Base-by-base conservation (phyloP, 306 rosid species). In the Castanospermum australe region DNA sequence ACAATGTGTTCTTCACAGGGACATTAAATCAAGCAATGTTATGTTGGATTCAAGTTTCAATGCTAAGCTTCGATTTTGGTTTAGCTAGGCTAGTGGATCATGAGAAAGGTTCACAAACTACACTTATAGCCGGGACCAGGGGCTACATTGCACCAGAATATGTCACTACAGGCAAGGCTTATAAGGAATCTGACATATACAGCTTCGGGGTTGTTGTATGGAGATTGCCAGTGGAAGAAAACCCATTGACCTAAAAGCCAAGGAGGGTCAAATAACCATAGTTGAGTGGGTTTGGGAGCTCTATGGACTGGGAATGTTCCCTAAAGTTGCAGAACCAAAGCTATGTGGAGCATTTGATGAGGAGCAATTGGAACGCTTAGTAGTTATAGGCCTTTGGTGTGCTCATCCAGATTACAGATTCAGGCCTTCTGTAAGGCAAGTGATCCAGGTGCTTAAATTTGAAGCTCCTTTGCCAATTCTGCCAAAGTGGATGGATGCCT, bases 151-250 rank as follows among this genome's bases (percentile, higher is more conserved):
- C 81, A 8, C 78, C 81, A 1, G 78, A 82, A 32, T 82, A 50
- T 41, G 20, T 48, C 32, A 48, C 3, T 8, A 48, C 42, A 0
- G 50, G 73, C 3, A 82, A 69, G 60, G 77, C 85, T 4, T 41
- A 36, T 0, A 65, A 73, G 35, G 62, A 68, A 10, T 39, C 80
- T 3, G 76, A 73, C 75, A 36, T 81, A 11, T 81, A 35, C 24
- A 81, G 84, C 14, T 81, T 72, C 9, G 75, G 75, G 2, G 59
- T 72, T 11, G 80, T 81, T 1, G 0, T 65, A 5, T 82, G n/a
- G 85, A 82, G 45, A 69, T 76, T 1, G 80, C 80, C 0, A 45
- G 78, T 36, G 85, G 85, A 57, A 61, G 82, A 42, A 82, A 76
- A 76, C 59, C 84, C 6, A 12, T 74, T 8, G 52, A 74, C 2